A percentile compares a stretch with the other conserved stretches of the same genome.
Evolutionary conservation across 805 yeast genomes (phyloP).

Genomic region (Wickerhamomyces rabaulensis): DNA sequence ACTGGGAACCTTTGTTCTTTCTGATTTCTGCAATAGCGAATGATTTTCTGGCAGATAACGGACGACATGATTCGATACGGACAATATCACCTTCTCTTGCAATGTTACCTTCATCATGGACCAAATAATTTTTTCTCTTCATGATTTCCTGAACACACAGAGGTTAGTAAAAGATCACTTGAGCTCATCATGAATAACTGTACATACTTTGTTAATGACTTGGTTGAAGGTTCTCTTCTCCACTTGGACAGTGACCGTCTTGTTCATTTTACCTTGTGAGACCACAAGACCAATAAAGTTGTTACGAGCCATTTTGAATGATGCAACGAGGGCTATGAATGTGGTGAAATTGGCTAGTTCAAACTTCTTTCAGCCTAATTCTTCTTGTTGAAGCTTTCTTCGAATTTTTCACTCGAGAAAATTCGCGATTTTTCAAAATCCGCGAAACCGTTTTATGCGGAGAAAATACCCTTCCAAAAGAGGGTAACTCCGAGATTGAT

Average conservation of each 20-base stretch:
- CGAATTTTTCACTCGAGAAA: too few species aligned
- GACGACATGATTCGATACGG: constrained; percentile 85
- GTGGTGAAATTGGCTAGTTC: background rate
- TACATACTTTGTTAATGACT: constrained; percentile 48
- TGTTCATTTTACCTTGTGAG: constrained; percentile 94
- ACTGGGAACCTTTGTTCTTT: constrained; percentile 85
- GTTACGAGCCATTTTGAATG: constrained; percentile 68
- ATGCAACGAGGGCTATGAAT: too few species aligned
- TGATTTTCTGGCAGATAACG: constrained; percentile 72
- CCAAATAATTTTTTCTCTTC: constrained; percentile 77
- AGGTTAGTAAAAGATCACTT: background rate
- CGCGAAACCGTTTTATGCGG: too few species aligned
- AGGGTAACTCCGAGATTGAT: background rate
- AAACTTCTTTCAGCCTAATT: background rate
- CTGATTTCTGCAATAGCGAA: constrained; percentile 92
- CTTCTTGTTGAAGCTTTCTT: too few species aligned
- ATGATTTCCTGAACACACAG: constrained; percentile 43
- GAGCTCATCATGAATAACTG: background rate
- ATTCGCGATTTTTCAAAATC: too few species aligned
- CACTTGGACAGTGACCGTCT: constrained; percentile 91
- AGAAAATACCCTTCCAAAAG: too few species aligned
- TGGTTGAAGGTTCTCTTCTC: constrained; percentile 70
- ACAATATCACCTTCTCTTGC: constrained; percentile 96
- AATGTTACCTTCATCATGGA: constrained; percentile 88
- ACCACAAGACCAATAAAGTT: constrained; percentile 89